Evolutionary conservation across 495 filamentous ascomycete genomes (phyloP).

Genomic region (Neurospora sp.): DNA sequence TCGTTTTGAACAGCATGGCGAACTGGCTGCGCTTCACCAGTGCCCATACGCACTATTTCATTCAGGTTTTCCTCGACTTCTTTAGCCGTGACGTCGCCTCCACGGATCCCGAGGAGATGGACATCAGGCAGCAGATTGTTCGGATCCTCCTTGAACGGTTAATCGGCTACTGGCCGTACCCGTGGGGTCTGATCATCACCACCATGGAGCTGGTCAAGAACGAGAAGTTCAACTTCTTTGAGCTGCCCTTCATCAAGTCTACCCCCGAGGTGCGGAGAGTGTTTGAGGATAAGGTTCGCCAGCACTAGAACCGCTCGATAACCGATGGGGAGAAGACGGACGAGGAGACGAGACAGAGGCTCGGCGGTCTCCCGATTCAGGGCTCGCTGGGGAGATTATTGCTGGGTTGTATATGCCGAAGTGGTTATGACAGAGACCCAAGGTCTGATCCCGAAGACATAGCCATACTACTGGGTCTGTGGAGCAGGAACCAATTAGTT

Average conservation of each 20-base stretch:
- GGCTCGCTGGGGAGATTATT: not conserved
- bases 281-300: slow-evolving; percentile 2
- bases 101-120: slow-evolving; percentile 65
- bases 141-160: slow-evolving; percentile 79
- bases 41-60: slow-evolving; percentile 87
- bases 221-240: slow-evolving; percentile 79
- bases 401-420: not conserved
- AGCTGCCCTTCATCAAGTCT: slow-evolving; percentile 81
- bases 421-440: not conserved
- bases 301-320: not conserved
- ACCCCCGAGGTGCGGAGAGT: slow-evolving; percentile 60
- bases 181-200: slow-evolving; percentile 91
- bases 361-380: not conserved
- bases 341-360: not conserved
- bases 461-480: not conserved
- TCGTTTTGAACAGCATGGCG: slow-evolving; percentile 71
- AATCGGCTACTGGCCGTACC: slow-evolving; percentile 84
- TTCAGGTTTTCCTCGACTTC: slow-evolving; percentile 73
- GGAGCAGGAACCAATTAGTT: not conserved
- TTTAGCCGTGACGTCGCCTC: slow-evolving; percentile 59
- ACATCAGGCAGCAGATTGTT: slow-evolving; percentile 82
- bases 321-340: not conserved
- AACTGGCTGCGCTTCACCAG: slow-evolving; percentile 90
- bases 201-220: slow-evolving; percentile 88
- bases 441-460: not conserved